phyloP scores from a whole-genome alignment of 2,329 filamentous ascomycete species.

The Aplosporella prunicola region DNA sequence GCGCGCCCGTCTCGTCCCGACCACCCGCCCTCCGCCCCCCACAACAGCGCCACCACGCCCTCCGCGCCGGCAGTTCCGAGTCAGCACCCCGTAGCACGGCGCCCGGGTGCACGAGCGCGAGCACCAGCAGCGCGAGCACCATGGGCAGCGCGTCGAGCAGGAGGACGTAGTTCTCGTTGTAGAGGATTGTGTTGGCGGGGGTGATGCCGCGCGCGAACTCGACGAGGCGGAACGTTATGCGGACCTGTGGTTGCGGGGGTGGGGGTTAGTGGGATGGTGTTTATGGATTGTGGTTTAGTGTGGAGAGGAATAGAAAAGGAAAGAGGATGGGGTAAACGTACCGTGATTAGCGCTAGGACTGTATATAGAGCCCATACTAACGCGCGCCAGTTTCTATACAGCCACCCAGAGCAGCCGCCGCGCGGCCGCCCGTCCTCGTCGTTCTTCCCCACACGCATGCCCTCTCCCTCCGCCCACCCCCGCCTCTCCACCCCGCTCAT shows the following conservation, averaged over 20 bases:
- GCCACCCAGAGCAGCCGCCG: neutral
- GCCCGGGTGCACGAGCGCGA: slow-evolving; percentile 20
- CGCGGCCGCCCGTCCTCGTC: neutral
- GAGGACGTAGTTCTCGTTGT: slow-evolving; percentile 45
- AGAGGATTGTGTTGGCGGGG: slow-evolving; percentile 36
- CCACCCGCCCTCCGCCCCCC: no score
- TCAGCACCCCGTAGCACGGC: slow-evolving; percentile 17
- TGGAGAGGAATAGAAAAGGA: neutral
- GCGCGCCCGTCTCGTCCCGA: no score
- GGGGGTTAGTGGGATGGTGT: no score
- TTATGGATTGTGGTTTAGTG: no score
- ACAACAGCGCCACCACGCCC: no score
- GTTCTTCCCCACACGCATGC: no score
- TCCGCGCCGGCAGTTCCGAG: slow-evolving; percentile 21
- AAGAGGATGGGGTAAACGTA: slow-evolving; percentile 11
- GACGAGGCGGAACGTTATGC: slow-evolving; percentile 52
- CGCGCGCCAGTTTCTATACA: slow-evolving; percentile 15
- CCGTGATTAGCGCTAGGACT: slow-evolving; percentile 34
- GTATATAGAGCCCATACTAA: slow-evolving; percentile 33
- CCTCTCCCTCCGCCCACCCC: no score
- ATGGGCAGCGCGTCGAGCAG: slow-evolving; percentile 48
- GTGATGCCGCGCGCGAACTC: slow-evolving; percentile 44
- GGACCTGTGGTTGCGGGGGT: slow-evolving; percentile 18
- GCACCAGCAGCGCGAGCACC: slow-evolving; percentile 30
- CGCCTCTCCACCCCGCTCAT: no score